Percentiles rank a stretch among this genome's conserved stretches.
Evolutionary conservation across 139 green algal species (phyloP).

Genomic region (Chlorella sp.): DNA sequence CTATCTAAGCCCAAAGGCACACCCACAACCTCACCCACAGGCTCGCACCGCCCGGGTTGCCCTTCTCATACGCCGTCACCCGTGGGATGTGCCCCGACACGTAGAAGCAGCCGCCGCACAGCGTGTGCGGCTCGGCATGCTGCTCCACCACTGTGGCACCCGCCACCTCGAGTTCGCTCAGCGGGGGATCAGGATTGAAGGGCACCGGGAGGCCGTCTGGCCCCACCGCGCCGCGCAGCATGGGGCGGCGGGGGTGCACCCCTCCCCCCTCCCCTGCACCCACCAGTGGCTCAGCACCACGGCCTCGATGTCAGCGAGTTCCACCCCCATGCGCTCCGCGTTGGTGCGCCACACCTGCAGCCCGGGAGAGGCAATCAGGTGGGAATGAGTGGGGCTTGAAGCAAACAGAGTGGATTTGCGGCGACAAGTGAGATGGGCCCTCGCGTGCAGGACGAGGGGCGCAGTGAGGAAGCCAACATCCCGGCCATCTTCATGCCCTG

Average conservation of each 20-base stretch:
- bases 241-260: slow-evolving; percentile 46
- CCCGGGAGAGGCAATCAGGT: too few relatives aligned
- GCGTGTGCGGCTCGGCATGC: slow-evolving; percentile 33
- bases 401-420: too few relatives aligned
- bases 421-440: too few relatives aligned
- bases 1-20: too few relatives aligned
- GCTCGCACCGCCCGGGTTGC: slow-evolving; percentile 22
- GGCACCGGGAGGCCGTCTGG: neutral
- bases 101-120: slow-evolving; percentile 43
- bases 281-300: slow-evolving; percentile 60
- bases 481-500: too few relatives aligned
- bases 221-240: slow-evolving; percentile 35
- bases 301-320: slow-evolving; percentile 24
- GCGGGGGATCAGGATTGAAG: slow-evolving; percentile 44
- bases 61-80: slow-evolving; percentile 36
- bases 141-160: slow-evolving; percentile 31
- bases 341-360: slow-evolving; percentile 40
- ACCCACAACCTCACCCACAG: neutral
- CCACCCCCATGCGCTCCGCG: slow-evolving; percentile 21
- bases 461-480: neutral
- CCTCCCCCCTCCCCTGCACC: neutral
- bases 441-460: neutral
- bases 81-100: slow-evolving; percentile 48
- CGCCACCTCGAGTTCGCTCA: slow-evolving; percentile 10
- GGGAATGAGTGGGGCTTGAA: too few relatives aligned